Evolutionary conservation across 331 rosid genomes (phyloP).

Genomic region (Erythrophleum ivorense): DNA sequence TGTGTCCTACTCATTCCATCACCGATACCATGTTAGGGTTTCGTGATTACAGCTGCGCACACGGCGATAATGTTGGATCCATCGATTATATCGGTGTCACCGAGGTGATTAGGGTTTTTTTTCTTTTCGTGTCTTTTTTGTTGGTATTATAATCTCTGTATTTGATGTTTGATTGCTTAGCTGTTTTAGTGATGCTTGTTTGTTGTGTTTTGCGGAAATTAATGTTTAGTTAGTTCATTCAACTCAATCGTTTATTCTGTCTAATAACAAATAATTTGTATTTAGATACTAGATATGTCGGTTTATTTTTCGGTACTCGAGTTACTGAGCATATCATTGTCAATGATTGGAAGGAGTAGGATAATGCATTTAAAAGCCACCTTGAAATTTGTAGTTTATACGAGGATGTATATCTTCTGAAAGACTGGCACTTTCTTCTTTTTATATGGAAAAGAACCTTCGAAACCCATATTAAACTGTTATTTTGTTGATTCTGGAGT

Average conservation of each 20-base stretch:
- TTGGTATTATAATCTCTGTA: neutral
- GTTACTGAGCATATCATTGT: neutral
- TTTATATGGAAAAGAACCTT: neutral
- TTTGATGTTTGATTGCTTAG: neutral
- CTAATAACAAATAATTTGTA: neutral
- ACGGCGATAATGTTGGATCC: slow-evolving; percentile 47
- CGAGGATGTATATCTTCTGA: neutral
- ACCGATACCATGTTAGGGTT: slow-evolving; percentile 64
- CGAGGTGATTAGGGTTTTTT: slow-evolving; percentile 55
- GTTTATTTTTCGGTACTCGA: neutral
- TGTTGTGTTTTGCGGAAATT: neutral
- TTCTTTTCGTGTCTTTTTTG: neutral
- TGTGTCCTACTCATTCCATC: slow-evolving; percentile 55
- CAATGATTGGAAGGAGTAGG: neutral
- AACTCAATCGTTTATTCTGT: neutral
- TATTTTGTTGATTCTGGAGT: neutral
- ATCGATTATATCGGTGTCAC: slow-evolving; percentile 58
- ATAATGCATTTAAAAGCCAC: neutral
- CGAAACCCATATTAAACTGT: neutral
- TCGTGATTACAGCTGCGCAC: slow-evolving; percentile 53
- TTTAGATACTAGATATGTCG: neutral
- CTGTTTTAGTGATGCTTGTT: neutral
- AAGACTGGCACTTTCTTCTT: neutral
- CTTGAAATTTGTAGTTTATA: neutral
- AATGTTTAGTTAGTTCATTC: neutral